Conservation (phyloP, 1,284 basidiomycete species). For the Leccinum brunneo-olivaceum region DNA sequence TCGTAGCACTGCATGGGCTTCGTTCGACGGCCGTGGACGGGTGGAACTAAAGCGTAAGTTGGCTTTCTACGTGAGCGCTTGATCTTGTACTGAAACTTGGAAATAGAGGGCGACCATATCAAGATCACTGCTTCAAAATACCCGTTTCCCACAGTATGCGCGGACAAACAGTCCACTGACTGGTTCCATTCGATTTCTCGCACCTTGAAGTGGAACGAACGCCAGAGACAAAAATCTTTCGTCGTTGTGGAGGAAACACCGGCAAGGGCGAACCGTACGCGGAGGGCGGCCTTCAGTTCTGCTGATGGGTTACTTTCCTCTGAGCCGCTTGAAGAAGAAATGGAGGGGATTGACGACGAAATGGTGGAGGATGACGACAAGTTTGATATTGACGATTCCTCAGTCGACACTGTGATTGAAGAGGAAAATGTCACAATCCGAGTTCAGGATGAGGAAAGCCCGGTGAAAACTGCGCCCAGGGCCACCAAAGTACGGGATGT, state of each 20-base stretch:
- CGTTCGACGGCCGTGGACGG: slow-evolving; percentile 94
- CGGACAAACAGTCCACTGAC: slow-evolving; percentile 94
- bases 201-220: slow-evolving; percentile 63
- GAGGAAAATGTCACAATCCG: slow-evolving; percentile 24
- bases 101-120: slow-evolving; percentile 95
- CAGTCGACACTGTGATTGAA: slow-evolving; percentile 40
- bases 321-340: slow-evolving; percentile 37
- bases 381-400: slow-evolving; percentile 89
- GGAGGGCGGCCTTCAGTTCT: slow-evolving; percentile 15
- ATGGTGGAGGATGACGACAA: slow-evolving; percentile 63
- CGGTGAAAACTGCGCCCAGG: slow-evolving; percentile 17
- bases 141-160: slow-evolving; percentile 98
- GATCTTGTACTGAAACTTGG: slow-evolving; percentile 9
- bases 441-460: slow-evolving; percentile 16
- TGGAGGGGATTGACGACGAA: slow-evolving; percentile 33
- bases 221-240: slow-evolving; percentile 94
- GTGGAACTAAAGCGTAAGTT: slow-evolving; percentile 89
- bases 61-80: slow-evolving; percentile 2
- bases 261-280: slow-evolving; percentile 35
- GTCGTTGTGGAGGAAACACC: slow-evolving; percentile 91
- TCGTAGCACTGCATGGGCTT: slow-evolving; percentile 96
- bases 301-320: slow-evolving; percentile 19
- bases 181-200: slow-evolving; percentile 87
- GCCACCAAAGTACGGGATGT: slow-evolving; percentile 30
- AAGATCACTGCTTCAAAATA: slow-evolving; percentile 97